phyloP scores from a whole-genome alignment of 345 rosid species.

The Dipteronia sinensis region DNA sequence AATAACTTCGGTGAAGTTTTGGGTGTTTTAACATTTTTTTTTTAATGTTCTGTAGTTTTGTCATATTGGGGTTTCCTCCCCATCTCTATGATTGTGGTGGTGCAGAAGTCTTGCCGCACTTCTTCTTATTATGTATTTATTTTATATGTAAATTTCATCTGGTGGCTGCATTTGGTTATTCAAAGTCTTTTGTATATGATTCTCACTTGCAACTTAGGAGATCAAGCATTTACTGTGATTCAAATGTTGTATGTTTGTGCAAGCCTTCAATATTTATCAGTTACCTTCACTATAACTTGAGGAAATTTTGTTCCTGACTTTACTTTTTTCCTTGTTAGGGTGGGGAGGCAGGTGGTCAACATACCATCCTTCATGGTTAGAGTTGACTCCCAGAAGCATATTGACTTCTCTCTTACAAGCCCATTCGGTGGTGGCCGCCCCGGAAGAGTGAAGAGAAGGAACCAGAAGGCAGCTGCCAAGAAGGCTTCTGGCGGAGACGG shows the following conservation, averaged over 20 bases:
- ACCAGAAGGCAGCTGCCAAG: slow-evolving; percentile 48
- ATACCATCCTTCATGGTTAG: slow-evolving; percentile 57
- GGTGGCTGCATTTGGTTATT: background rate
- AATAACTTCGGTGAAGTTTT: background rate
- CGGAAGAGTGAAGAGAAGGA: slow-evolving; percentile 61
- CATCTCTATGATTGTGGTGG: background rate
- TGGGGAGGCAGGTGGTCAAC: slow-evolving; percentile 59
- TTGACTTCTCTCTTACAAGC: slow-evolving; percentile 52
- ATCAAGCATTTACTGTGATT: background rate
- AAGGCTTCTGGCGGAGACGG: slow-evolving; percentile 57
- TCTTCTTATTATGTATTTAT: background rate
- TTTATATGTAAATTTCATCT: background rate
- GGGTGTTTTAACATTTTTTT: background rate
- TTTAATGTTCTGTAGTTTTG: background rate
- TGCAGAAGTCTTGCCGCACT: background rate
- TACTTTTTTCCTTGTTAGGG: slow-evolving; percentile 26
- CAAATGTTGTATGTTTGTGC: too few relatives aligned
- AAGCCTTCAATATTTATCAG: background rate
- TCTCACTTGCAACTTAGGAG: background rate
- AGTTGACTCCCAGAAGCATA: slow-evolving; percentile 54
- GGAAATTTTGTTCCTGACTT: background rate
- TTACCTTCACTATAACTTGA: background rate
- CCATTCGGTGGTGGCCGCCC: slow-evolving; percentile 51
- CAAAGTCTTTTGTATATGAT: background rate
- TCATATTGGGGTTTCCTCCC: background rate